phyloP scores from a whole-genome alignment of 1,139 yeast species.

The Yamadazyma buinensis region DNA sequence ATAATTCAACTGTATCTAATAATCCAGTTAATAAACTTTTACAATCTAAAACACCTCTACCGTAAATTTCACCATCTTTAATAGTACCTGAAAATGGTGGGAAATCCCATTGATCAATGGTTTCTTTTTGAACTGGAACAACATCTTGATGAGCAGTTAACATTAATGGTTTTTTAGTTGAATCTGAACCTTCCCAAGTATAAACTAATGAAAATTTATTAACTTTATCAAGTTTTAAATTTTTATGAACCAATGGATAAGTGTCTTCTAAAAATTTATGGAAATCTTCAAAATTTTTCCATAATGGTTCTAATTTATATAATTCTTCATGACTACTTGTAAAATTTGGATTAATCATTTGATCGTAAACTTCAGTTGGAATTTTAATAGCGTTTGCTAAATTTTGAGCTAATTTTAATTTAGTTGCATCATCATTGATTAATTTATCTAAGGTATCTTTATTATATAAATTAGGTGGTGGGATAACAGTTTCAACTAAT shows the following conservation, averaged over 20 bases:
- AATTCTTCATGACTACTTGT: constrained; percentile 22
- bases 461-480: constrained; percentile 19
- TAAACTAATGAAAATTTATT: constrained; percentile 32
- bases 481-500: constrained; percentile 28
- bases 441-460: constrained; percentile 23
- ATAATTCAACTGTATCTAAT: constrained; percentile 39
- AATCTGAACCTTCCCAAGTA: constrained; percentile 33
- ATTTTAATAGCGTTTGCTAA: constrained; percentile 54
- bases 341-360: constrained; percentile 25
- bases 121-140: constrained; percentile 43
- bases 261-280: constrained; percentile 25
- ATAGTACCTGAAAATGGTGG: constrained; percentile 42
- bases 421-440: constrained; percentile 36
- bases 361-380: constrained; percentile 65
- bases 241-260: constrained; percentile 32
- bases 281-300: constrained; percentile 29
- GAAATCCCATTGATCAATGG: constrained; percentile 37
- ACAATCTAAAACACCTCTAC: constrained; percentile 47
- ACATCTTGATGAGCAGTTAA: constrained; percentile 50
- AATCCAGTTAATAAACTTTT: constrained; percentile 40
- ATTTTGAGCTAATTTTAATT: constrained; percentile 35
- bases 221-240: constrained; percentile 28
- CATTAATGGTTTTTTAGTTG: constrained; percentile 33
- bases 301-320: constrained; percentile 24
- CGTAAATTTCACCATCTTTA: constrained; percentile 39